A percentile compares a stretch with the other conserved stretches of the same genome.
phyloP scores from a whole-genome alignment of 2,329 filamentous ascomycete genomes.

The Colletotrichum eleusines region DNA sequence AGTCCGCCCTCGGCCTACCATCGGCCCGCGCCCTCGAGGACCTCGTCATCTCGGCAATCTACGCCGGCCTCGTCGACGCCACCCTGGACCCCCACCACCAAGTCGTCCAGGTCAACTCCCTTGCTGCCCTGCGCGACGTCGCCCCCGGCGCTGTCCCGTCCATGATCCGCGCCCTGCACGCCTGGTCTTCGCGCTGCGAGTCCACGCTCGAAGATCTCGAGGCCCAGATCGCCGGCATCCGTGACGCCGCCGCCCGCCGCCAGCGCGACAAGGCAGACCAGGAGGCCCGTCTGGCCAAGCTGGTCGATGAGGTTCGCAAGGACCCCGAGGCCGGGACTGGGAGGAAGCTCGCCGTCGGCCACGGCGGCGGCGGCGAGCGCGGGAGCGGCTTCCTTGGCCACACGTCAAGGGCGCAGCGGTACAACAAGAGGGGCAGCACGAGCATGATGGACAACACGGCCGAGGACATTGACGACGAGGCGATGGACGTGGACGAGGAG shows the following conservation, averaged over 20 bases:
- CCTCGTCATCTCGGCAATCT: slow-evolving; percentile 88
- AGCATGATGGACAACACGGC: slow-evolving; percentile 56
- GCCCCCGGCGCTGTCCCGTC: slow-evolving; percentile 76
- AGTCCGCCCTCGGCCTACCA: slow-evolving; percentile 73
- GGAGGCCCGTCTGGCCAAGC: slow-evolving; percentile 60
- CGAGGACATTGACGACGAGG: slow-evolving; percentile 59
- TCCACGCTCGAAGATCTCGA: slow-evolving; percentile 81
- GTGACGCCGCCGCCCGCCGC: slow-evolving; percentile 65
- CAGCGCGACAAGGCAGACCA: slow-evolving; percentile 63
- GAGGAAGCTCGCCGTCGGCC: slow-evolving; percentile 41
- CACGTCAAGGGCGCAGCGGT: slow-evolving; percentile 45
- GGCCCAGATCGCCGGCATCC: slow-evolving; percentile 76
- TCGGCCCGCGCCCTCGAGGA: slow-evolving; percentile 81
- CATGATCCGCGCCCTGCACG: slow-evolving; percentile 75
- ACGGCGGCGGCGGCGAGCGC: slow-evolving; percentile 33
- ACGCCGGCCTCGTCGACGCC: slow-evolving; percentile 83
- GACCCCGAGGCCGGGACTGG: slow-evolving; percentile 43
- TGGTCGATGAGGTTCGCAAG: slow-evolving; percentile 60
- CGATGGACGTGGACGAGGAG: slow-evolving; percentile 69
- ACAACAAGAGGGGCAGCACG: slow-evolving; percentile 41
- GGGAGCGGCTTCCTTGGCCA: slow-evolving; percentile 31
- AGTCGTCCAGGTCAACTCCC: slow-evolving; percentile 80
- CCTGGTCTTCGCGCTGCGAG: slow-evolving; percentile 85
- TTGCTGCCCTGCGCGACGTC: slow-evolving; percentile 89
- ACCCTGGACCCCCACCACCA: slow-evolving; percentile 85